These are phyloP conservation scores for Dendrobium chrysotoxum DNA, from an alignment of 106 monocot genomes.

Conservation along the genomic window DNA sequence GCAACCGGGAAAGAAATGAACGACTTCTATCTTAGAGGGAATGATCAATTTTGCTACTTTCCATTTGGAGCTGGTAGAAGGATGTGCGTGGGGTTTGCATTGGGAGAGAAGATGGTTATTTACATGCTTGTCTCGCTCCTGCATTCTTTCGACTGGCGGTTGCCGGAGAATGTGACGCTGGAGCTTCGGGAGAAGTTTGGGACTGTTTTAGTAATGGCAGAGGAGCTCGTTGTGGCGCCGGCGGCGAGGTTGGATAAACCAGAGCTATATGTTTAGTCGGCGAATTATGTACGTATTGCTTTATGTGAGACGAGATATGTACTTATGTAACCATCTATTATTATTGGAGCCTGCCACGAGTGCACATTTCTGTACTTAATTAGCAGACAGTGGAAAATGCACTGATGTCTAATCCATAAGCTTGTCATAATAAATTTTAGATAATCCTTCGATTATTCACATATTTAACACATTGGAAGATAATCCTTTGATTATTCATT, in stretches of 20 bases:
- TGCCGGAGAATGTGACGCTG: not conserved
- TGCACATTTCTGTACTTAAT: too few species aligned
- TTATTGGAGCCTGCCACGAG: too few species aligned
- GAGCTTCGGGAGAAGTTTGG: not conserved
- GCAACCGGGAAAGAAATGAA: not conserved
- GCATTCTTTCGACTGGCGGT: constrained; percentile 4
- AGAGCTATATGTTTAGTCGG: not conserved
- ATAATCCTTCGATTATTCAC: too few species aligned
- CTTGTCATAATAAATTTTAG: too few species aligned
- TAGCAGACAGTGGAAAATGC: too few species aligned
- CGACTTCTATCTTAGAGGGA: not conserved
- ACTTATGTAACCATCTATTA: too few species aligned
- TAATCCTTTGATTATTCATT: too few species aligned
- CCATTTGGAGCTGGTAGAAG: constrained; percentile 20
- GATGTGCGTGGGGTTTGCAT: constrained; percentile 6
- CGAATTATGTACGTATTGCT: too few species aligned
- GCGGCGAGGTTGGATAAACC: not conserved
- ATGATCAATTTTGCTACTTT: constrained; percentile 1
- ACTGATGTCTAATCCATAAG: too few species aligned
- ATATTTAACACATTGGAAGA: too few species aligned
- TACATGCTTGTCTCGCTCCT: constrained; percentile 4
- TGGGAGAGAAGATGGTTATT: constrained; percentile 21
- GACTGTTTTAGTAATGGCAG: not conserved
- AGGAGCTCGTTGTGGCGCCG: constrained; percentile 8
- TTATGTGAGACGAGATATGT: too few species aligned